A percentile compares a stretch with the other conserved stretches of the same genome.
Conservation (phyloP, 495 filamentous ascomycete species). For the Physcia stellaris region DNA sequence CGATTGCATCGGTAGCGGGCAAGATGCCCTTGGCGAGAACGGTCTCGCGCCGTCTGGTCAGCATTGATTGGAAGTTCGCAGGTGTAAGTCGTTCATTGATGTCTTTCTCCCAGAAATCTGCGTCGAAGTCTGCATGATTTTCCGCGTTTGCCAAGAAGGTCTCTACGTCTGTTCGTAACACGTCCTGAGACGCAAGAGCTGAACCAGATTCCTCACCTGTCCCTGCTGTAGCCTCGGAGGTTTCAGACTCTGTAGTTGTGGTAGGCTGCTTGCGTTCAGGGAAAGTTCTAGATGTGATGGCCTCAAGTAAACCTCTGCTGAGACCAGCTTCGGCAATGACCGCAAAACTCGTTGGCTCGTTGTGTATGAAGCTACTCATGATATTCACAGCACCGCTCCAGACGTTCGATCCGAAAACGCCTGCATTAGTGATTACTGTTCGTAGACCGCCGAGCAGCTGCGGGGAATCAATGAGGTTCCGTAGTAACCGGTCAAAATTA, state of each 20-base stretch:
- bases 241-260: conserved; percentile 15
- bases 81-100: neutral
- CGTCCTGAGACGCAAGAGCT: neutral
- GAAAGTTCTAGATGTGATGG: conserved; percentile 51
- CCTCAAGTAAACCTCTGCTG: conserved; percentile 66
- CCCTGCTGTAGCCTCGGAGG: neutral
- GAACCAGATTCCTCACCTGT: neutral
- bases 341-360: conserved; percentile 93
- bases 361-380: conserved; percentile 92
- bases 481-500: conserved; percentile 74
- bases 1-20: conserved; percentile 72
- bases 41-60: conserved; percentile 17
- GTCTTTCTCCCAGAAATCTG: no score
- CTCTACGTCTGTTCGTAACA: neutral
- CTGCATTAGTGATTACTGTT: conserved; percentile 64
- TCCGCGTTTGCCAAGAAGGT: neutral
- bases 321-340: conserved; percentile 90
- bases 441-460: conserved; percentile 64
- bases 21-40: conserved; percentile 63
- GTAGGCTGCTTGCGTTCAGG: conserved; percentile 25
- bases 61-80: neutral
- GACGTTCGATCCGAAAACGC: conserved; percentile 72
- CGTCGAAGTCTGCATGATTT: no score
- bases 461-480: conserved; percentile 90
- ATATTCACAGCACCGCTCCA: conserved; percentile 90